Evolutionary conservation across 1,284 basidiomycete genomes (phyloP).

Genomic region (Peniophora sp.): DNA sequence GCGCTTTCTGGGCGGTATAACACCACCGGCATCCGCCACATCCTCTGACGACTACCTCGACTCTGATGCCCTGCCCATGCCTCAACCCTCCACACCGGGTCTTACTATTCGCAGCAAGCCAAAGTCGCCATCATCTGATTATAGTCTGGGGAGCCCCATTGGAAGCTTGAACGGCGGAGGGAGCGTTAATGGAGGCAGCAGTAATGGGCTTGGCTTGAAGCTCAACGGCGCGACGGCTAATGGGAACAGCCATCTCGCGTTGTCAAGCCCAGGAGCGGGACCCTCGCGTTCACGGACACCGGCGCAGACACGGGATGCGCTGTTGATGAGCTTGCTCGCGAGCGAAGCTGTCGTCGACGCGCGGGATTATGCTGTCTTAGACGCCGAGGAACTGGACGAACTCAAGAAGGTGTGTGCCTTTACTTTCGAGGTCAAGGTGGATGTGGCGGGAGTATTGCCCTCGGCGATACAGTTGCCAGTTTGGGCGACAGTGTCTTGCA

Average conservation of each 20-base stretch:
- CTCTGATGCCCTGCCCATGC: slow-evolving; percentile 12
- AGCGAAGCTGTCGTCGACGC: slow-evolving; percentile 84
- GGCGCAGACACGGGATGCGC: slow-evolving; percentile 60
- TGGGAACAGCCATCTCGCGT: not conserved
- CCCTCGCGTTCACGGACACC: slow-evolving; percentile 25
- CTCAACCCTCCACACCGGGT: not conserved
- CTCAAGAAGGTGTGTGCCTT: slow-evolving; percentile 68
- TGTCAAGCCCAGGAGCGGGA: not conserved
- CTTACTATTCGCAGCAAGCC: slow-evolving; percentile 12
- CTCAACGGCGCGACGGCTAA: too few relatives aligned
- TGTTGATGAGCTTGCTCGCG: slow-evolving; percentile 76
- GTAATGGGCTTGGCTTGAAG: too few relatives aligned
- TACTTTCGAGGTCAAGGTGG: not conserved
- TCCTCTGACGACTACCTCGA: slow-evolving; percentile 7
- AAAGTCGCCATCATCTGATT: slow-evolving; percentile 6
- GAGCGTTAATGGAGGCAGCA: slow-evolving; percentile 20
- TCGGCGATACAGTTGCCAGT: too few relatives aligned
- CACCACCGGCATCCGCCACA: not conserved
- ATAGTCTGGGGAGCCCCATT: slow-evolving; percentile 23
- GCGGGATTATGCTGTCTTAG: slow-evolving; percentile 64
- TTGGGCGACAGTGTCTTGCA: too few relatives aligned
- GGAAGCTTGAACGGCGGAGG: slow-evolving; percentile 20
- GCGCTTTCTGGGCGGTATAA: not conserved
- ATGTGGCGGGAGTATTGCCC: not conserved
- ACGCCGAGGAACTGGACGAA: slow-evolving; percentile 84